Percentiles rank a stretch among this genome's conserved stretches.
Evolutionary conservation across 306 rosid genomes (phyloP).

Genomic region (Leucaena leucocephala): DNA sequence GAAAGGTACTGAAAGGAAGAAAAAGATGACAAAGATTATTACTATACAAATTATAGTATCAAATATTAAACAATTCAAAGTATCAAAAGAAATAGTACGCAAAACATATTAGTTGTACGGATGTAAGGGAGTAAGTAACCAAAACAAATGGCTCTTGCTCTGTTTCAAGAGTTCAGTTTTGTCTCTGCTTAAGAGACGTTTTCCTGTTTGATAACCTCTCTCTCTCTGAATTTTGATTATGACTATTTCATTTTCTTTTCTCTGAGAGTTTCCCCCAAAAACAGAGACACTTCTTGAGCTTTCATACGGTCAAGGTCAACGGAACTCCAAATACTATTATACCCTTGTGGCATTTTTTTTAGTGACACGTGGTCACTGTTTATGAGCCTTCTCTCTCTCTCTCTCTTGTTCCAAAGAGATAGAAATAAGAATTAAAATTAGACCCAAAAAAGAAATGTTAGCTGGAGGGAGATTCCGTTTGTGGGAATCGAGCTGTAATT

Average conservation of each 20-base stretch:
- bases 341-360: background rate
- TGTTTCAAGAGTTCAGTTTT: slow-evolving; percentile 11
- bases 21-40: background rate
- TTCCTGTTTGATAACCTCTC: background rate
- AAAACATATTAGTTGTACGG: slow-evolving; percentile 40
- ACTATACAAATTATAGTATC: background rate
- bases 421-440: slow-evolving; percentile 34
- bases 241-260: background rate
- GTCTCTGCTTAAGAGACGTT: slow-evolving; percentile 34
- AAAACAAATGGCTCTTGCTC: background rate
- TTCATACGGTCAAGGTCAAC: slow-evolving; percentile 34
- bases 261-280: background rate
- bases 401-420: background rate
- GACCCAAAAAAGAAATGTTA: slow-evolving; percentile 38
- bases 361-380: slow-evolving; percentile 49
- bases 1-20: slow-evolving; percentile 26
- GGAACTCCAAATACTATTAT: background rate
- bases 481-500: slow-evolving; percentile 55
- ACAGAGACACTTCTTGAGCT: background rate
- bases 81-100: slow-evolving; percentile 38
- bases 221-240: background rate
- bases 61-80: background rate
- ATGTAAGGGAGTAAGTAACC: slow-evolving; percentile 45
- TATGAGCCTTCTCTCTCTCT: background rate
- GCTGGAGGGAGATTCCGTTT: slow-evolving; percentile 76